Conservation (phyloP, 2,329 filamentous ascomycete species). For the Exophiala phaeomuriformis region DNA sequence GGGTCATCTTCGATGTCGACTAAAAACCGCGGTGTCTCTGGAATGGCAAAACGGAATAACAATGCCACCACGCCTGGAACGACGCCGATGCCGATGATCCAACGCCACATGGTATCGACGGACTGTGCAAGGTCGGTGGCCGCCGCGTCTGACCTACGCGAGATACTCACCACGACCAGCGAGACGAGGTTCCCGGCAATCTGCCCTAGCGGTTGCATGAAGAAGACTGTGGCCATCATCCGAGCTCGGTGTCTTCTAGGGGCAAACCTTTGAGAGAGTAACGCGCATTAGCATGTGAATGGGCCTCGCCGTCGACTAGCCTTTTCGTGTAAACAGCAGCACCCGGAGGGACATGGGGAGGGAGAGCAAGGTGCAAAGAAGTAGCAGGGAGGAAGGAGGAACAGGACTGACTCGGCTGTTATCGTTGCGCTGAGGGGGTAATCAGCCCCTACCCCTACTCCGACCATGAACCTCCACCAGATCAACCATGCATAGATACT, state of each 20-base stretch:
- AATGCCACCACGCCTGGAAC: slow-evolving; percentile 58
- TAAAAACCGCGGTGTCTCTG: slow-evolving; percentile 58
- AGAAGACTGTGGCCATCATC: slow-evolving; percentile 61
- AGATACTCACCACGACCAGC: slow-evolving; percentile 38
- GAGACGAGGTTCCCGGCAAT: slow-evolving; percentile 58
- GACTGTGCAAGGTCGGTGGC: slow-evolving; percentile 31
- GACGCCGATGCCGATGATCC: slow-evolving; percentile 59
- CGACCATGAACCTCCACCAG: slow-evolving; percentile 44
- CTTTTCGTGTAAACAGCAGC: too few relatives aligned
- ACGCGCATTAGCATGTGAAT: slow-evolving; percentile 5
- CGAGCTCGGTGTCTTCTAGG: slow-evolving; percentile 56
- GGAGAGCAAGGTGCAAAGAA: too few relatives aligned
- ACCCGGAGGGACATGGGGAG: too few relatives aligned
- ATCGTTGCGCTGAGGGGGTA: slow-evolving; percentile 63
- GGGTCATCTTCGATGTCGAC: slow-evolving; percentile 59
- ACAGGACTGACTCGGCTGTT: slow-evolving; percentile 53
- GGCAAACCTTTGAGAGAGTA: slow-evolving; percentile 34
- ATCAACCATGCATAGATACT: slow-evolving; percentile 41
- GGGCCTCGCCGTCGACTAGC: slow-evolving; percentile 3
- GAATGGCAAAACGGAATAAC: slow-evolving; percentile 59
- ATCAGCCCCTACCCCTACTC: slow-evolving; percentile 57
- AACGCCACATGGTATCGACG: slow-evolving; percentile 59
- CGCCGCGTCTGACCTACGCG: slow-evolving; percentile 22
- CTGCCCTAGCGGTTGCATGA: slow-evolving; percentile 63
- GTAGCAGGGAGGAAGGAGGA: too few relatives aligned